Evolutionary conservation across 108 stramenopile genomes (phyloP).

Genomic region (Nitzschia sp.): DNA sequence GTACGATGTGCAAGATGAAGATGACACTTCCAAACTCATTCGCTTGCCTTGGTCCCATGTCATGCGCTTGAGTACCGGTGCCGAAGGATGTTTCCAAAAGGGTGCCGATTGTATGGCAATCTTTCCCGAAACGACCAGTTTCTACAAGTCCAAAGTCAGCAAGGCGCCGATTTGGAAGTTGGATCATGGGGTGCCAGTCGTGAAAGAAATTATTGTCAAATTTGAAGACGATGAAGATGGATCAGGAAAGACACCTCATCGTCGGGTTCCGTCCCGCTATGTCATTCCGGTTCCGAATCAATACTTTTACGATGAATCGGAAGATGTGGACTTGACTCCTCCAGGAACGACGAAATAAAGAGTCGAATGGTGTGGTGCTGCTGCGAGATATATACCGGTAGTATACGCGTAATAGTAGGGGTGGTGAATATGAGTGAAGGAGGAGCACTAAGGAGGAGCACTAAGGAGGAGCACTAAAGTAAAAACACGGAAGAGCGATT

Average conservation of each 20-base stretch:
- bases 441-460: too few relatives aligned
- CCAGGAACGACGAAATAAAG: slow-evolving; percentile 11
- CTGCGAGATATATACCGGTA: too few relatives aligned
- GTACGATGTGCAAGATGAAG: slow-evolving; percentile 96
- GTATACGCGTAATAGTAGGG: too few relatives aligned
- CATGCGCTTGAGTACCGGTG: slow-evolving; percentile 82
- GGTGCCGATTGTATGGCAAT: slow-evolving; percentile 95
- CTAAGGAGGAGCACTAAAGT: too few relatives aligned
- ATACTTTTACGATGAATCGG: slow-evolving; percentile 88
- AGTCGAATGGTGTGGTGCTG: too few relatives aligned
- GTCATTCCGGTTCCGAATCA: slow-evolving; percentile 85
- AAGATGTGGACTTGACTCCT: slow-evolving; percentile 84
- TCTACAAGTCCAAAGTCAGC: slow-evolving; percentile 90
- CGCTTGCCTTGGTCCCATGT: slow-evolving; percentile 93
- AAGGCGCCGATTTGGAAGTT: slow-evolving; percentile 87
- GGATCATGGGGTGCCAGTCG: slow-evolving; percentile 48
- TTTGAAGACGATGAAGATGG: slow-evolving; percentile 97
- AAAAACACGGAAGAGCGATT: too few relatives aligned
- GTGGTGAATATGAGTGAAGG: too few relatives aligned
- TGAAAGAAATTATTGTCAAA: slow-evolving; percentile 92
- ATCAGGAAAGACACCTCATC: slow-evolving; percentile 87
- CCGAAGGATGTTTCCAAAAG: slow-evolving; percentile 86
- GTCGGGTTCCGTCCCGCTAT: slow-evolving; percentile 91
- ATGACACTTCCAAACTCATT: slow-evolving; percentile 90
- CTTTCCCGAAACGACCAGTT: slow-evolving; percentile 97